Base-by-base conservation (phyloP, 495 filamentous ascomycete species). In the Talaromyces ruber region DNA sequence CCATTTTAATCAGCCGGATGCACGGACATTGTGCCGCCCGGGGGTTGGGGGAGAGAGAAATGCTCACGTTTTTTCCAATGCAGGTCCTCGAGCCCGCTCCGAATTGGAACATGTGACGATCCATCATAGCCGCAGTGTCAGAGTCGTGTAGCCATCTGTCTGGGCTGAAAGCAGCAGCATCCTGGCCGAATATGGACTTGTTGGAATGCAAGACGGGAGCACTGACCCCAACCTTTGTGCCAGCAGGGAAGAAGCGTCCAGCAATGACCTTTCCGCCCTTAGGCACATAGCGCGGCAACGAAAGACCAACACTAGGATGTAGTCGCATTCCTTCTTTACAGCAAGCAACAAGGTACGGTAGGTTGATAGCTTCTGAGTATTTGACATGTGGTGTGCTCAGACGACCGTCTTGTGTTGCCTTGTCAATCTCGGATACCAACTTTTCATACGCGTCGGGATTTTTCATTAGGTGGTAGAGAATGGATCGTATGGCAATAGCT, bases 121-220 rank as follows among this genome's bases (percentile, higher is more conserved):
- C 30, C 30, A 32, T 32, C 4, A 4, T 9, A 4, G 4, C 30
- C 9, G 30, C 30, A 9, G 30, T 62, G 26, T 76, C 70, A 28
- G 76, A 70, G 61, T 80, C 75, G n/a, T n/a, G n/a, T 3, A 84
- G 66, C 82, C 82, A 85, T 14, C 82, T 65, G 63, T 82, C 82
- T 0, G 84, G 83, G 1, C 78, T 69, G 59, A 79, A 86, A 6
- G 61, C 24, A 39, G 75, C 72, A 2, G 76, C 76, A 64, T 86
- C 84, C 4, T 70, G 65, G 8, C 84, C 83, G 63, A 79, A 86
- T 0, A 82, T 62, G 9, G 62, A 61, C 24, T 66, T 69, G 39
- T 77, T 62, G 16, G 74, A 67, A 26, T 74, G 71, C 11, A 74
- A 25, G 18, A 72, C 68, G 43, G 65, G 66, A 12, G 68, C 54